These are phyloP conservation scores for Scopulariopsis brevicaulis DNA, from an alignment of 2,329 filamentous ascomycete species.

Conservation along the genomic window DNA sequence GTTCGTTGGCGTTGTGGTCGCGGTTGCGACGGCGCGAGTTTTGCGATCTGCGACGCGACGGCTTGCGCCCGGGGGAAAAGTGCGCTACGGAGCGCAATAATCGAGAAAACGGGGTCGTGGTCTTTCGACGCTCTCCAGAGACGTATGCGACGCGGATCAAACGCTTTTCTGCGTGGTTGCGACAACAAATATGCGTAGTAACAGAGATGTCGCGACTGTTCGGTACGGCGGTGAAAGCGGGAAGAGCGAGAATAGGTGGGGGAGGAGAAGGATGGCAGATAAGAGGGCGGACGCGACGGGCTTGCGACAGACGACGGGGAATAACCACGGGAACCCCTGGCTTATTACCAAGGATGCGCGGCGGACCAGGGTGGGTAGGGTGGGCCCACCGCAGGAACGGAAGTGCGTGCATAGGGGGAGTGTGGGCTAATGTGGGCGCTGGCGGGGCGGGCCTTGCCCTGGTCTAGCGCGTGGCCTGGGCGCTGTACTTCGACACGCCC, in stretches of 20 bases:
- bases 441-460: neutral
- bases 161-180: neutral
- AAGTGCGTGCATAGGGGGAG: neutral
- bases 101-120: neutral
- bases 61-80: neutral
- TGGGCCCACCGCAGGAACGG: neutral
- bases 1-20: neutral
- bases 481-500: neutral
- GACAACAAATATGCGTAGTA: neutral
- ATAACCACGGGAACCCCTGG: neutral
- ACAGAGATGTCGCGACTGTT: neutral
- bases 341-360: neutral
- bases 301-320: neutral
- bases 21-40: neutral
- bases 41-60: neutral
- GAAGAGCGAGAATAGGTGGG: neutral
- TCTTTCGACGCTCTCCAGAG: neutral
- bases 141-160: neutral
- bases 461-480: neutral
- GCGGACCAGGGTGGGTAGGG: neutral
- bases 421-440: neutral
- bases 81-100: neutral
- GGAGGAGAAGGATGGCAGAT: neutral
- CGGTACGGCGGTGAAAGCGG: neutral
- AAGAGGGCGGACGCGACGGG: neutral